Conservation (phyloP, 306 rosid genomes). For the Adenanthera pavonina region DNA sequence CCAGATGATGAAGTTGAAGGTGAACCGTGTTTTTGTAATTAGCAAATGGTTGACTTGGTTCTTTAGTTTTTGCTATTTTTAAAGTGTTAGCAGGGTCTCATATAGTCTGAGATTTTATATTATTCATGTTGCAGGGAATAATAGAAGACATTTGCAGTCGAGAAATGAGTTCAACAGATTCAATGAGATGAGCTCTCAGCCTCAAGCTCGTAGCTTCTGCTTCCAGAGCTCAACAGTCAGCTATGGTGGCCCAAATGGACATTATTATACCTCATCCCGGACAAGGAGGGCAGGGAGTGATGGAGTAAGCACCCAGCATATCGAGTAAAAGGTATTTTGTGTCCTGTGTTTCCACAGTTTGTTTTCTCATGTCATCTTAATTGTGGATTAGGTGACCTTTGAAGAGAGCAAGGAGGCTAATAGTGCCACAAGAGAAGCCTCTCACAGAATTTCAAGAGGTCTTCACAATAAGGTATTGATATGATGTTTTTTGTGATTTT, state of each 20-base stretch:
- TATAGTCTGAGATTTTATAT: neutral
- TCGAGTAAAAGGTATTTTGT: conserved; percentile 8
- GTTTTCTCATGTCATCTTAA: conserved; percentile 36
- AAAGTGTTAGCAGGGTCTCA: neutral
- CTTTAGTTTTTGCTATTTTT: neutral
- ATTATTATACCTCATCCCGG: conserved; percentile 70
- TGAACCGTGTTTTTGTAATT: conserved; percentile 34
- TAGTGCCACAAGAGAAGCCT: conserved; percentile 67
- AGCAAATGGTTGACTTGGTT: neutral
- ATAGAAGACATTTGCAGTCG: conserved; percentile 50
- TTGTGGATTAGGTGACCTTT: conserved; percentile 59
- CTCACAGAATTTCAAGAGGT: conserved; percentile 70
- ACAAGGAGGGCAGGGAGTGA: conserved; percentile 82
- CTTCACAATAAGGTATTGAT: conserved; percentile 68
- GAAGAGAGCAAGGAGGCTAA: conserved; percentile 93
- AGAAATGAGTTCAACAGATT: conserved; percentile 38
- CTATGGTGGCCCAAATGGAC: conserved; percentile 73
- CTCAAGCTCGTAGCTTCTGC: conserved; percentile 70
- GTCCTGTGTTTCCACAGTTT: neutral
- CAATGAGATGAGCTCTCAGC: conserved; percentile 43
- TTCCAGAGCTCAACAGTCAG: conserved; percentile 83
- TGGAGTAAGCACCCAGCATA: conserved; percentile 62
- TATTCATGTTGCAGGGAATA: conserved; percentile 54
- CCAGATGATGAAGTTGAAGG: conserved; percentile 76
- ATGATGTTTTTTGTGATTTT: neutral